Evolutionary conservation across 331 rosid genomes (phyloP).

Genomic region (Quercus tomentella): DNA sequence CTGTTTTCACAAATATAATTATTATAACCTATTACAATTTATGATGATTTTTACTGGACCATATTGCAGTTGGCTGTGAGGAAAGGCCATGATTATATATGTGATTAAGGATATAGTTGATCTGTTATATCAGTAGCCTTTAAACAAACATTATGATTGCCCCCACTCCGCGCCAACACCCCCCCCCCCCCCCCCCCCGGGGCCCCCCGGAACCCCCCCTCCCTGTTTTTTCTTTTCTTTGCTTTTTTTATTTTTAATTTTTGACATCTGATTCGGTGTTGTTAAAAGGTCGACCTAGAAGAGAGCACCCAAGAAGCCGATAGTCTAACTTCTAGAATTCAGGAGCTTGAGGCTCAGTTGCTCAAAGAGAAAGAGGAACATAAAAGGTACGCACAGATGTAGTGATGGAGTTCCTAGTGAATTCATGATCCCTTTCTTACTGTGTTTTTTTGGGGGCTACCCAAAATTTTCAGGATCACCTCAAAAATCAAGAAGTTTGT

Average conservation of each 20-base stretch:
- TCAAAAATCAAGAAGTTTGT: constrained; percentile 75
- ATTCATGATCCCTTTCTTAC: constrained; percentile 19
- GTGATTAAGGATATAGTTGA: background rate
- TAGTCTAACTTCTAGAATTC: constrained; percentile 77
- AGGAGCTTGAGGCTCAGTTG: constrained; percentile 85
- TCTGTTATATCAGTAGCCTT: background rate
- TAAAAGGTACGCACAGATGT: constrained; percentile 46
- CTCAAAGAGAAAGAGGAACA: constrained; percentile 65
- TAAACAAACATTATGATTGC: too few species aligned
- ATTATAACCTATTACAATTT: background rate
- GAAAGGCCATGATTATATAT: background rate
- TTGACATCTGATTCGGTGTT: constrained; percentile 16
- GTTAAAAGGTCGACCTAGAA: constrained; percentile 53
- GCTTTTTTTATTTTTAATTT: background rate
- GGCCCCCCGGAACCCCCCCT: too few species aligned
- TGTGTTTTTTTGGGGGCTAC: constrained; percentile 14
- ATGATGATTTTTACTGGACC: background rate
- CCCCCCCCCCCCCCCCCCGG: background rate
- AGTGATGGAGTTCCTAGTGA: constrained; percentile 1
- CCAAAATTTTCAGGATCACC: constrained; percentile 52
- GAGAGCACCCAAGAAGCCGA: constrained; percentile 83
- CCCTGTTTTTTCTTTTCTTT: too few species aligned
- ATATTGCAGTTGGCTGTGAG: background rate
- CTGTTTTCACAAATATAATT: background rate
- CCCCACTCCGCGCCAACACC: background rate